Conservation (phyloP, 2,329 filamentous ascomycete genomes). For the Ophiostoma ulmi region DNA sequence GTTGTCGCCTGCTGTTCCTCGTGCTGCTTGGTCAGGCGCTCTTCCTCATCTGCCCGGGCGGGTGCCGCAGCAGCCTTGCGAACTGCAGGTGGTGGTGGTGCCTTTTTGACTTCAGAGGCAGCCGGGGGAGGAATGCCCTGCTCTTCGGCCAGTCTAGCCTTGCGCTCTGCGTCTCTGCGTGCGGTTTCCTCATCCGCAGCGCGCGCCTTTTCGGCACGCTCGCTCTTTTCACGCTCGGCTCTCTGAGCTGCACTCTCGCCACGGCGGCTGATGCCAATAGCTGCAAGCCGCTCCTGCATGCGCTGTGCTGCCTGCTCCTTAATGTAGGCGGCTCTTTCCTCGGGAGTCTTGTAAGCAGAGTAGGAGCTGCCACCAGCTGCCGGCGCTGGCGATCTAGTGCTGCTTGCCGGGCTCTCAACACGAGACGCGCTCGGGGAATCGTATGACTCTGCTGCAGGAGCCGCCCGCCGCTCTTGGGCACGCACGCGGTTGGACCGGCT, state of each 20-base stretch:
- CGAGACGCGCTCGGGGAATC: constrained; percentile 28
- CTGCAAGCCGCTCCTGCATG: constrained; percentile 93
- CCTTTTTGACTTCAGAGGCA: constrained; percentile 52
- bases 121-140: constrained; percentile 58
- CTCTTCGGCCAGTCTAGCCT: constrained; percentile 76
- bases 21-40: constrained; percentile 39
- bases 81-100: constrained; percentile 57
- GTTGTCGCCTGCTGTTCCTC: constrained; percentile 36
- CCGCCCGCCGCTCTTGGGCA: constrained; percentile 49
- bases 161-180: constrained; percentile 79
- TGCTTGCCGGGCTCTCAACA: constrained; percentile 22
- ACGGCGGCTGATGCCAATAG: constrained; percentile 83
- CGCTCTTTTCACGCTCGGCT: constrained; percentile 79
- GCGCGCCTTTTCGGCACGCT: constrained; percentile 78
- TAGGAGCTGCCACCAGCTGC: constrained; percentile 62
- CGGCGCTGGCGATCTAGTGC: constrained; percentile 47
- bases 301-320: constrained; percentile 95
- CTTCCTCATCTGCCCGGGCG: constrained; percentile 52
- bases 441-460: not conserved
- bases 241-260: constrained; percentile 79
- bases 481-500: constrained; percentile 70
- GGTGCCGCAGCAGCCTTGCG: constrained; percentile 19
- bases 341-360: constrained; percentile 79
- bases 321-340: constrained; percentile 92
- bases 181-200: constrained; percentile 94